These are phyloP conservation scores for Penicillium hesseltinei DNA, from an alignment of 2,329 filamentous ascomycete genomes.

Conservation along the genomic window DNA sequence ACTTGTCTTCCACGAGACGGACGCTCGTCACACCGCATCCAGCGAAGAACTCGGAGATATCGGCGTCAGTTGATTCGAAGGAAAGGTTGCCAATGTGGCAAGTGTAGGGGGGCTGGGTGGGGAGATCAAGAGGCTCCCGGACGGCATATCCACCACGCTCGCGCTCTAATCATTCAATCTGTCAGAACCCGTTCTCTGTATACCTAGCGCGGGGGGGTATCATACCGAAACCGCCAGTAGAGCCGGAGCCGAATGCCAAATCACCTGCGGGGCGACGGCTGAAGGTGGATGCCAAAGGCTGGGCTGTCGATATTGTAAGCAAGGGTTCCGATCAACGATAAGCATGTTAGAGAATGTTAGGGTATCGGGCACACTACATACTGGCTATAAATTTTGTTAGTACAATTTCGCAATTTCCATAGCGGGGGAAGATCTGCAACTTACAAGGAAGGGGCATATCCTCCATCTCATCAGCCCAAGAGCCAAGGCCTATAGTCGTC, in stretches of 20 bases:
- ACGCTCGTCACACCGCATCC: constrained; percentile 85
- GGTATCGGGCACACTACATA: constrained; percentile 20
- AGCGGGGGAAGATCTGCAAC: constrained; percentile 34
- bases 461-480: constrained; percentile 99
- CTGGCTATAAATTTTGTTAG: constrained; percentile 31
- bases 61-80: constrained; percentile 83
- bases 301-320: constrained; percentile 31
- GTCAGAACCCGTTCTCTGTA: constrained; percentile 11
- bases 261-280: constrained; percentile 51
- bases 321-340: constrained; percentile 4
- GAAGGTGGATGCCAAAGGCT: constrained; percentile 47
- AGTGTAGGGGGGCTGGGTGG: constrained; percentile 89
- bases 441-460: constrained; percentile 72
- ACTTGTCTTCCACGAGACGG: constrained; percentile 93
- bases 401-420: constrained; percentile 6
- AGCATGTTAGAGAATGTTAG: background rate
- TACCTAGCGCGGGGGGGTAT: background rate
- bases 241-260: constrained; percentile 35
- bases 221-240: constrained; percentile 30
- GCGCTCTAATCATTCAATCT: constrained; percentile 31
- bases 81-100: constrained; percentile 95
- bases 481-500: constrained; percentile 65
- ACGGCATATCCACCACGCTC: constrained; percentile 40
- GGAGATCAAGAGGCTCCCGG: constrained; percentile 75
- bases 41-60: constrained; percentile 81